A percentile compares a stretch with the other conserved stretches of the same genome.
These are phyloP conservation scores for Przewalskia tangutica DNA, from an alignment of 257 asterid genomes.

Conservation along the genomic window DNA sequence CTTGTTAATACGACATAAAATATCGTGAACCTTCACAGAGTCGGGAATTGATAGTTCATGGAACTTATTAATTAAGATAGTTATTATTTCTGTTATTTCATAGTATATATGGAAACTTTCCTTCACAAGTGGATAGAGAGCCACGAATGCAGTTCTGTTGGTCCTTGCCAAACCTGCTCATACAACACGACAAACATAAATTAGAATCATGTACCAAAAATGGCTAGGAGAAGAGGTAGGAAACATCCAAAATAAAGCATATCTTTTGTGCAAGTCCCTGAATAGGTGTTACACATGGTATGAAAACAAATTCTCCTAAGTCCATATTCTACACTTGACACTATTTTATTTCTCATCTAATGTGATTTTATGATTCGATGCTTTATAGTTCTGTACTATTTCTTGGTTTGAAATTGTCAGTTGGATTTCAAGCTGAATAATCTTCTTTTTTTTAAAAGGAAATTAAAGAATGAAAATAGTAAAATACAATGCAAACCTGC, in stretches of 20 bases:
- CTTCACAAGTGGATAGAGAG: constrained; percentile 62
- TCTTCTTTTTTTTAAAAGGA: background rate
- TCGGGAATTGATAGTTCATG: constrained; percentile 61
- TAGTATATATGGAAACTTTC: constrained; percentile 69
- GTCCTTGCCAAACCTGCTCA: constrained; percentile 54
- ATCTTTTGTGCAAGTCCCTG: background rate
- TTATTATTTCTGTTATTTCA: constrained; percentile 58
- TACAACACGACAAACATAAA: background rate
- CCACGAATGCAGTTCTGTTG: constrained; percentile 55
- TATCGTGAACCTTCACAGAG: constrained; percentile 57
- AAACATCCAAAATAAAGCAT: background rate
- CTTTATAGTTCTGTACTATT: background rate
- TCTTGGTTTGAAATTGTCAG: background rate
- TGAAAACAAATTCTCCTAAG: background rate
- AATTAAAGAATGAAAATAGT: background rate
- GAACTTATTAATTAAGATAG: constrained; percentile 59
- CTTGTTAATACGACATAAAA: constrained; percentile 61
- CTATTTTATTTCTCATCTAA: background rate
- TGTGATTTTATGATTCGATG: background rate
- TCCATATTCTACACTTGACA: background rate
- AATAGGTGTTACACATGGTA: background rate
- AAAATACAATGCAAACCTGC: constrained; percentile 38
- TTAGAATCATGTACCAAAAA: background rate
- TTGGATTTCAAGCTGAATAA: background rate
- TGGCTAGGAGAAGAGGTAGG: background rate